phyloP scores from a whole-genome alignment of 148 eudicot species.

The Rheum nobile region DNA sequence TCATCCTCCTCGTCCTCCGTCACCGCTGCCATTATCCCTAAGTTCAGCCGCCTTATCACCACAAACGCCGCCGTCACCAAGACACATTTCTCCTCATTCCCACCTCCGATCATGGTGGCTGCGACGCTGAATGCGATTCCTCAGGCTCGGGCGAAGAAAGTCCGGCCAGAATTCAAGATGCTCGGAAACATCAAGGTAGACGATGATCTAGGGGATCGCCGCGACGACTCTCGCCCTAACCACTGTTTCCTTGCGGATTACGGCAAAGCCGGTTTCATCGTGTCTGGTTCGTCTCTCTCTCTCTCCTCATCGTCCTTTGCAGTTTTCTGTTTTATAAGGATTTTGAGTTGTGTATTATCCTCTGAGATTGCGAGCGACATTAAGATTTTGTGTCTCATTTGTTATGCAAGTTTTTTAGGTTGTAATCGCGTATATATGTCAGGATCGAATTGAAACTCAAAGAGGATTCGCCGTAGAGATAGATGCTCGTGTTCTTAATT shows the following conservation, averaged over 20 bases:
- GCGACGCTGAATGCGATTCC: background rate
- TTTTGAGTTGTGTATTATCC: background rate
- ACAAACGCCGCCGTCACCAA: background rate
- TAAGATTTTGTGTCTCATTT: background rate
- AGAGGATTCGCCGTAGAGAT: background rate
- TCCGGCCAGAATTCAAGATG: background rate
- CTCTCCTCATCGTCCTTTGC: background rate
- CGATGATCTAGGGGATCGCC: background rate
- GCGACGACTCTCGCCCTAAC: background rate
- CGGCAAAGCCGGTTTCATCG: background rate
- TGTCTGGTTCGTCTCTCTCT: background rate
- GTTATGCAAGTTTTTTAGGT: background rate
- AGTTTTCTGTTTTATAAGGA: background rate
- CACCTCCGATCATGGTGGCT: background rate
- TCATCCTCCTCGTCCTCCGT: background rate
- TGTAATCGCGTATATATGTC: background rate
- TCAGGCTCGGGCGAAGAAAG: background rate
- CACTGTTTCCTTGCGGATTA: background rate
- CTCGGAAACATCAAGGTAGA: background rate
- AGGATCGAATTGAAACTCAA: background rate
- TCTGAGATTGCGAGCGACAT: background rate
- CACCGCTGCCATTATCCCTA: background rate
- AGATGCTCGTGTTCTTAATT: too few relatives aligned
- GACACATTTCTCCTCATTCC: background rate
- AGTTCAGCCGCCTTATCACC: background rate